A percentile compares a stretch with the other conserved stretches of the same genome.
These are phyloP conservation scores for Symbiodinium pilosum DNA, from an alignment of 73 alveolate species.

Conservation along the genomic window DNA sequence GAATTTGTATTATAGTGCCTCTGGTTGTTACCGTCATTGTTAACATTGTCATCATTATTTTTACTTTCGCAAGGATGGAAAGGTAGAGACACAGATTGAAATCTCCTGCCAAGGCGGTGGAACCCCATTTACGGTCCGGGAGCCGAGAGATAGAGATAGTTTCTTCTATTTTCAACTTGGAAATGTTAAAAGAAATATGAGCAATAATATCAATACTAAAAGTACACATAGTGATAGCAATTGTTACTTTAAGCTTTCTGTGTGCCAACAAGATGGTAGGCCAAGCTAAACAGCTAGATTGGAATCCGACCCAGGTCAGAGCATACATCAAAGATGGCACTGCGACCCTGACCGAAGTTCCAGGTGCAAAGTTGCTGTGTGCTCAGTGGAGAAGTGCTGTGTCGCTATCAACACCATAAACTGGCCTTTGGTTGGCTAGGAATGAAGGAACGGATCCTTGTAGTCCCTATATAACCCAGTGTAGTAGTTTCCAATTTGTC, in stretches of 20 bases:
- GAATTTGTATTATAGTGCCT: too few relatives aligned
- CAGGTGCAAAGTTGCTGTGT: constrained; percentile 38
- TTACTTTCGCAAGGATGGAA: too few relatives aligned
- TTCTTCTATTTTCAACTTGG: background rate
- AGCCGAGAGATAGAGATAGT: background rate
- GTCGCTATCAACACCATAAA: too few relatives aligned
- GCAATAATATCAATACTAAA: background rate
- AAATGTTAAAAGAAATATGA: too few relatives aligned
- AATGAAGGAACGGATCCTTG: too few relatives aligned
- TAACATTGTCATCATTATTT: too few relatives aligned
- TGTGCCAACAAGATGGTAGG: background rate
- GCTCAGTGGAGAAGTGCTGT: background rate
- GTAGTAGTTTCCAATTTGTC: too few relatives aligned
- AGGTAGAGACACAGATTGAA: too few relatives aligned
- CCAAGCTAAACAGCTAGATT: background rate
- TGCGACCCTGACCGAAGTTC: constrained; percentile 26
- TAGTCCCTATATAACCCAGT: too few relatives aligned
- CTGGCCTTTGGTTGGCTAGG: too few relatives aligned
- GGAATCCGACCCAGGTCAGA: background rate
- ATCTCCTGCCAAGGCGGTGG: constrained; percentile 38
- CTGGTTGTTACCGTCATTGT: too few relatives aligned
- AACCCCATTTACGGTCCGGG: constrained; percentile 6
- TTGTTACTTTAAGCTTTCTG: background rate
- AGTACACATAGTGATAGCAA: background rate
- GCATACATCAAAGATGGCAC: constrained; percentile 45